Conservation (phyloP, 2,329 filamentous ascomycete species). For the Diplodia corticola region DNA sequence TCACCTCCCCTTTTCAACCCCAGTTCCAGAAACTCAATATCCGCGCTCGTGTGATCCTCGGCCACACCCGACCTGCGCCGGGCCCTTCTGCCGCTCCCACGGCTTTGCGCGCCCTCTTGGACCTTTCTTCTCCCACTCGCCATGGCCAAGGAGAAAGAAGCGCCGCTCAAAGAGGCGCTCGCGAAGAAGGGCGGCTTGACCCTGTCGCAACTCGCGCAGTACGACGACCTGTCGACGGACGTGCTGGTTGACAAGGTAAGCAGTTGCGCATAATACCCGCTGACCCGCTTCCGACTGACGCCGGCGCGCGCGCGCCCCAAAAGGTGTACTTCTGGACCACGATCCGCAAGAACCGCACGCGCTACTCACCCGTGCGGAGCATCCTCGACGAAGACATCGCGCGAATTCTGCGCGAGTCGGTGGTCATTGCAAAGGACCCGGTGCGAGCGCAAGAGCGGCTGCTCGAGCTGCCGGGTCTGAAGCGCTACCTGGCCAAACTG, state of each 20-base stretch:
- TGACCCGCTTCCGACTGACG: slow-evolving; percentile 1
- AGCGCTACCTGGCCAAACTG: slow-evolving; percentile 67
- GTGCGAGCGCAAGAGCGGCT: slow-evolving; percentile 70
- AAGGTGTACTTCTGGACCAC: slow-evolving; percentile 95
- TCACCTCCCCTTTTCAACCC: slow-evolving; percentile 22
- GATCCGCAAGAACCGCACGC: slow-evolving; percentile 89
- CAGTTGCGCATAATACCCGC: slow-evolving; percentile 28
- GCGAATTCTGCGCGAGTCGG: slow-evolving; percentile 60
- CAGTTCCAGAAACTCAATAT: not conserved
- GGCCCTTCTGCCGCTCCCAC: not conserved
- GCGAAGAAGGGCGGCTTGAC: slow-evolving; percentile 73
- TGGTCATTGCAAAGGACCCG: slow-evolving; percentile 74
- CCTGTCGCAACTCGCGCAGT: slow-evolving; percentile 81
- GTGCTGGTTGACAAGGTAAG: slow-evolving; percentile 91
- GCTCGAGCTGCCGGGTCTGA: slow-evolving; percentile 69
- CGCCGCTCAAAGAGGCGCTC: slow-evolving; percentile 48
- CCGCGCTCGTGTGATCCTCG: slow-evolving; percentile 3
- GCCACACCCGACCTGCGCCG: slow-evolving; percentile 4
- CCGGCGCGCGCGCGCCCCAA: not conserved
- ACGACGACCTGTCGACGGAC: slow-evolving; percentile 96
- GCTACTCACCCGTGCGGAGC: slow-evolving; percentile 81
- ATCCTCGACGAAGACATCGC: slow-evolving; percentile 66
- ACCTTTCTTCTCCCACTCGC: not conserved
- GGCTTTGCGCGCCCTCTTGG: not conserved
- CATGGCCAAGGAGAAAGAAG: slow-evolving; percentile 28